Evolutionary conservation across 2,329 filamentous ascomycete species (phyloP).

Genomic region (Pezicula carpinea): DNA sequence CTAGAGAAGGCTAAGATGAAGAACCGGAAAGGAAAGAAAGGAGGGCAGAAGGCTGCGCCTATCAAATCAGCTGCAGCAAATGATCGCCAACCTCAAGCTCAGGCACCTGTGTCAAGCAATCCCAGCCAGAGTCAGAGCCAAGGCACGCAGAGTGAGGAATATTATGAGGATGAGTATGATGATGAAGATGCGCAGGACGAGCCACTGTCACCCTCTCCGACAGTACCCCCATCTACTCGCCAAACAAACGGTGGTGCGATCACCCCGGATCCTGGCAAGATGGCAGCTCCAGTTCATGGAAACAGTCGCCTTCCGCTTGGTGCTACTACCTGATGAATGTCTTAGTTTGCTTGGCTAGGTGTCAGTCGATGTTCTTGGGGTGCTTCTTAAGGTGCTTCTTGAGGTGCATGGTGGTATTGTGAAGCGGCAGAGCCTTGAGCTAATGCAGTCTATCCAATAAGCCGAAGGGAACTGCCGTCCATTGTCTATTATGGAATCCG

Average conservation of each 20-base stretch:
- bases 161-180: constrained; percentile 43
- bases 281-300: no score
- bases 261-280: not conserved
- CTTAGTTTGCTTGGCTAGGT: no score
- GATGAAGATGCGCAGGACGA: constrained; percentile 34
- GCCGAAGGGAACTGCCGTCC: no score
- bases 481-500: no score
- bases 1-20: constrained; percentile 94
- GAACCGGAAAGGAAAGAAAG: constrained; percentile 83
- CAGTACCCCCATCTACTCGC: constrained; percentile 8
- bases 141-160: constrained; percentile 43
- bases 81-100: constrained; percentile 29
- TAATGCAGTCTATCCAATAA: no score
- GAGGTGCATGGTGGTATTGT: no score
- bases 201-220: constrained; percentile 19
- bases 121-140: constrained; percentile 30
- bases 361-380: no score
- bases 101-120: constrained; percentile 28
- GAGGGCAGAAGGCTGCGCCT: constrained; percentile 46
- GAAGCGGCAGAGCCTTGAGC: no score
- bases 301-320: no score
- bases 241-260: not conserved
- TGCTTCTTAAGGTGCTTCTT: no score
- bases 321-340: no score
- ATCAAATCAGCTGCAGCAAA: constrained; percentile 18